Evolutionary conservation across 2,329 filamentous ascomycete genomes (phyloP).

Genomic region (Hymenoscyphus linearis): DNA sequence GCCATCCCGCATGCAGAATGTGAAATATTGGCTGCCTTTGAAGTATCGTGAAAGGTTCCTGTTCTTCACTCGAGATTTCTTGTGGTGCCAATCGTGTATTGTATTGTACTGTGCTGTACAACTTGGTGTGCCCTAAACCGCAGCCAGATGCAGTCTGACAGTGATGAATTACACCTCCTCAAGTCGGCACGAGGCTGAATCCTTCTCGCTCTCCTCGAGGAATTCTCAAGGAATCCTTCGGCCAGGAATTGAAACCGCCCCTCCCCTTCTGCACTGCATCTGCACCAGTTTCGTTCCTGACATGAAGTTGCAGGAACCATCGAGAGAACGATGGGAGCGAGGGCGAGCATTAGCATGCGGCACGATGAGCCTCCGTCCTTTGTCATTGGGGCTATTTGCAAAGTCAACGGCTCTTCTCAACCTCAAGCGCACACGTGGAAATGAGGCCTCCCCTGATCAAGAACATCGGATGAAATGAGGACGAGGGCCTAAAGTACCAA

Average conservation of each 20-base stretch:
- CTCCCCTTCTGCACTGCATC: background rate
- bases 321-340: background rate
- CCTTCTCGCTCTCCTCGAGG: background rate
- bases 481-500: background rate
- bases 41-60: background rate
- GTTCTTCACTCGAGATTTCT: background rate
- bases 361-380: background rate
- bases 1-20: background rate
- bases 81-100: background rate
- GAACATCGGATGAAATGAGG: slow-evolving; percentile 6
- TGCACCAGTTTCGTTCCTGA: slow-evolving; percentile 2
- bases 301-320: slow-evolving; percentile 1
- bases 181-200: background rate
- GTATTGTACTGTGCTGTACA: background rate
- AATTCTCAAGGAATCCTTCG: background rate
- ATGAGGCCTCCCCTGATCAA: slow-evolving; percentile 3
- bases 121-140: background rate
- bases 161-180: background rate
- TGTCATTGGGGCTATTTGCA: background rate
- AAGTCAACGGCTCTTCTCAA: background rate
- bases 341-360: background rate
- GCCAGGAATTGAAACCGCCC: background rate
- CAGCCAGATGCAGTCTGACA: background rate
- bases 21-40: background rate
- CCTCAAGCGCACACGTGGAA: slow-evolving; percentile 1